Conservation (phyloP, 1,139 yeast species). For the Candida tetrigidarum region DNA sequence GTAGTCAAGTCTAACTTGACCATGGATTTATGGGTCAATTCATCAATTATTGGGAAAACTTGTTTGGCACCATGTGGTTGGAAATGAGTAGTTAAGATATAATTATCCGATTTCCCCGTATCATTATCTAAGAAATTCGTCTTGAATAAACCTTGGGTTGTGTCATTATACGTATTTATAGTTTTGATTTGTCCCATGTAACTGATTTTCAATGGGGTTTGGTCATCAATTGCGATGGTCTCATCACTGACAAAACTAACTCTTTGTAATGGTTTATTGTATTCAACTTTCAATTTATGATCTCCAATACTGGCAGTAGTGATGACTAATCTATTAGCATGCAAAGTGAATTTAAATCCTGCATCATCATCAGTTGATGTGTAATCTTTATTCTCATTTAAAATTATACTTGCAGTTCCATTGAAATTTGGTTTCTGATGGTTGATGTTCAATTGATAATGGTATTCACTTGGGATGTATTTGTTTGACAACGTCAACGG, state of each 20-base stretch:
- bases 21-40: conserved; percentile 55
- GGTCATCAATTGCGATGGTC: conserved; percentile 11
- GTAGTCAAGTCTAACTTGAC: conserved; percentile 53
- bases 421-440: conserved; percentile 60
- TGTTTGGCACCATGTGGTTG: conserved; percentile 68
- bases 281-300: conserved; percentile 31
- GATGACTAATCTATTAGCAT: conserved; percentile 33
- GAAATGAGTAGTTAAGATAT: conserved; percentile 66
- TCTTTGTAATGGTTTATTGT: conserved; percentile 43
- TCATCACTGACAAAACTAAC: conserved; percentile 26
- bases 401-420: conserved; percentile 46
- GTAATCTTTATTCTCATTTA: conserved; percentile 25
- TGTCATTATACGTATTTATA: conserved; percentile 58
- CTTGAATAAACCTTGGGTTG: conserved; percentile 68
- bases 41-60: conserved; percentile 72
- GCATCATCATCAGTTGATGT: conserved; percentile 7
- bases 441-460: conserved; percentile 43
- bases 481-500: conserved; percentile 32
- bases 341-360: conserved; percentile 27
- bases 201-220: conserved; percentile 13
- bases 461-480: conserved; percentile 49
- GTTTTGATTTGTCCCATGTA: conserved; percentile 61
- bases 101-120: conserved; percentile 50
- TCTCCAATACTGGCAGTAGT: conserved; percentile 26
- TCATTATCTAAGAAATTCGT: conserved; percentile 60